Conservation (phyloP, 345 rosid species). For the Gossypium thurberi region DNA sequence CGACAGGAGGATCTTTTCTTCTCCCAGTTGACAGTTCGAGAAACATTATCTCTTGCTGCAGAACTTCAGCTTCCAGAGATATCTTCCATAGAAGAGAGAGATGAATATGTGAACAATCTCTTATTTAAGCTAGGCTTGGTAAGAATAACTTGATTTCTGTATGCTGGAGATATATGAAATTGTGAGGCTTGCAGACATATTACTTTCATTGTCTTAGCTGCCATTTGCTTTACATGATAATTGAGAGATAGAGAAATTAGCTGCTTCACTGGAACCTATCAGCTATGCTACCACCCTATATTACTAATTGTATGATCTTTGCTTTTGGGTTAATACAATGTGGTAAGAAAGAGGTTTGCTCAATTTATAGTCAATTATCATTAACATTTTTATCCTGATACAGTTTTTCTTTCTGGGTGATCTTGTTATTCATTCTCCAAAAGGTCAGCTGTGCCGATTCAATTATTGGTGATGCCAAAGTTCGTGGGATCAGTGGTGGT, state of each 20-base stretch:
- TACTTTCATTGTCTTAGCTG: not conserved
- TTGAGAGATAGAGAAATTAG: not conserved
- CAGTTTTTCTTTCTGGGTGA: conserved; percentile 1
- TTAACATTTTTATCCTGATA: not conserved
- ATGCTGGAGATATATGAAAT: not conserved
- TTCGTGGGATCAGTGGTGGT: conserved; percentile 97
- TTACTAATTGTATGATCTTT: not conserved
- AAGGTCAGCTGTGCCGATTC: conserved; percentile 89
- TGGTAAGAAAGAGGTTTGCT: not conserved
- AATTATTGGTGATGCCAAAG: conserved; percentile 90
- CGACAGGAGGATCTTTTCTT: conserved; percentile 96
- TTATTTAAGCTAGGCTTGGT: conserved; percentile 83
- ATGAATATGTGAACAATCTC: conserved; percentile 70
- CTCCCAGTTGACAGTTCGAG: conserved; percentile 92
- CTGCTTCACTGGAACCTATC: not conserved
- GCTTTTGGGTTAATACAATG: not conserved
- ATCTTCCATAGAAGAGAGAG: conserved; percentile 68
- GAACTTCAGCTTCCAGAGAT: conserved; percentile 82
- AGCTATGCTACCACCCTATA: not conserved
- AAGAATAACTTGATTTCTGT: conserved; percentile 21
- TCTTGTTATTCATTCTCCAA: conserved; percentile 29
- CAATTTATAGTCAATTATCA: not conserved
- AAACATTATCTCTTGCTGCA: conserved; percentile 84
- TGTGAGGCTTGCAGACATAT: conserved; percentile 1
- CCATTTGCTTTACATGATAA: not conserved